These are phyloP conservation scores for Hemisphaericaspora nanyangensis DNA, from an alignment of 805 yeast genomes.

Conservation along the genomic window DNA sequence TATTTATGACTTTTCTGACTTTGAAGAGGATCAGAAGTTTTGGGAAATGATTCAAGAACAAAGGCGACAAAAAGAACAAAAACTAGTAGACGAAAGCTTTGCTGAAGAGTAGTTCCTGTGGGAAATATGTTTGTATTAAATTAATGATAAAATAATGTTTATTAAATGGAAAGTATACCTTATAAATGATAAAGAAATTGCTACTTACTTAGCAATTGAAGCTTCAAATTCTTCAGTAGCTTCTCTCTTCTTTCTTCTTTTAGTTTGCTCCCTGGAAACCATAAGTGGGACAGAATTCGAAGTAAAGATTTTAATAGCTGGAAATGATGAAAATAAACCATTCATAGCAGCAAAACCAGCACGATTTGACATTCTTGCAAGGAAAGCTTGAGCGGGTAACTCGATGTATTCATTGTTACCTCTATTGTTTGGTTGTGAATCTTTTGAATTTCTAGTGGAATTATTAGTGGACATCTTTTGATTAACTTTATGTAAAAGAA, in stretches of 20 bases:
- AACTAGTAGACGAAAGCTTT: no score
- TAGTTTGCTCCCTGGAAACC: constrained; percentile 39
- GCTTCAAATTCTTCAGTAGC: constrained; percentile 1
- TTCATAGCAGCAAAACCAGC: constrained; percentile 59
- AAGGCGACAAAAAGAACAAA: neutral
- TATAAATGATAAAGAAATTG: no score
- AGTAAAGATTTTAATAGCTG: constrained; percentile 53
- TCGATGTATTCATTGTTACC: constrained; percentile 7
- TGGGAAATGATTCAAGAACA: constrained; percentile 11
- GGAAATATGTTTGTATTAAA: no score
- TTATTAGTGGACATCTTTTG: no score
- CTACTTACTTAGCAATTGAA: no score
- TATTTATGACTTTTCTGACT: constrained; percentile 18
- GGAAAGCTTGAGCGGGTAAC: constrained; percentile 42
- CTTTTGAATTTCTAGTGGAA: no score
- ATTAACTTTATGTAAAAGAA: no score
- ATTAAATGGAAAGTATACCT: no score
- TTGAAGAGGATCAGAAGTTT: constrained; percentile 16
- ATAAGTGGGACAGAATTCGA: constrained; percentile 60
- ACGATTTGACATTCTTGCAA: constrained; percentile 47
- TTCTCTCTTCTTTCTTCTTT: neutral
- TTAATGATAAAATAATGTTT: no score
- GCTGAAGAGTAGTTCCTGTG: no score
- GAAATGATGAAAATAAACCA: constrained; percentile 56
- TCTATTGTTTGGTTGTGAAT: neutral